A percentile compares a stretch with the other conserved stretches of the same genome.
Evolutionary conservation across 257 asterid species (phyloP).

Genomic region (Ligustrum vulgare): DNA sequence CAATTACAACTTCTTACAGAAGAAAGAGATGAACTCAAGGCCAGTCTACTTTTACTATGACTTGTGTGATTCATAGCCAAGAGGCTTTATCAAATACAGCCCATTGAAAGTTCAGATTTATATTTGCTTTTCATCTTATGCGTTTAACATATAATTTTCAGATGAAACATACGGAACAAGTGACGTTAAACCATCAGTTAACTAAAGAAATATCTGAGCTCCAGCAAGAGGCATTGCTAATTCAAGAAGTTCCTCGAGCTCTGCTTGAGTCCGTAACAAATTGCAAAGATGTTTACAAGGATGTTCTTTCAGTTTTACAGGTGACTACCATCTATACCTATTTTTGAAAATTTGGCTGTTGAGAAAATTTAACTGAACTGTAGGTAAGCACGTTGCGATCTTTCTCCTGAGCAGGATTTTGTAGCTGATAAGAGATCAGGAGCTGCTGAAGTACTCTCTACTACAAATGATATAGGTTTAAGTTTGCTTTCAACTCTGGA

Average conservation of each 20-base stretch:
- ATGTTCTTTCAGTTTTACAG: conserved; percentile 59
- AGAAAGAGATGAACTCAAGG: conserved; percentile 88
- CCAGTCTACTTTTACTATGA: conserved; percentile 27
- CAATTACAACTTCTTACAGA: conserved; percentile 58
- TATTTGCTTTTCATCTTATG: conserved; percentile 21
- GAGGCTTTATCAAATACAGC: conserved; percentile 14
- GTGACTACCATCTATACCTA: conserved; percentile 31
- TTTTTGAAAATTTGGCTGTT: conserved; percentile 11
- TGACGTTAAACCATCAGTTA: conserved; percentile 50
- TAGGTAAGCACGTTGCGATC: conserved; percentile 10
- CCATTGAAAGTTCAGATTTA: conserved; percentile 3
- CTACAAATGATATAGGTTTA: conserved; percentile 65
- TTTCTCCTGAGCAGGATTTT: conserved; percentile 45
- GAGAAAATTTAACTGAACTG: conserved; percentile 2
- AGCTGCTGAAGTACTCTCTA: conserved; percentile 55
- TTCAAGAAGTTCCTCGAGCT: conserved; percentile 55
- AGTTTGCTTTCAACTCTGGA: conserved; percentile 68
- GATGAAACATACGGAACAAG: conserved; percentile 57
- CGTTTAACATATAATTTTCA: conserved; percentile 37
- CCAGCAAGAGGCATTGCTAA: conserved; percentile 50
- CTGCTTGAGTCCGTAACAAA: conserved; percentile 51
- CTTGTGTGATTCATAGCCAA: background rate
- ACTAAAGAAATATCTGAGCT: conserved; percentile 55
- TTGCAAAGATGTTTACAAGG: conserved; percentile 63
- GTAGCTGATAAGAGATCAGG: conserved; percentile 59